These are phyloP conservation scores for Candida maris DNA, from an alignment of 805 yeast genomes.

Conservation along the genomic window DNA sequence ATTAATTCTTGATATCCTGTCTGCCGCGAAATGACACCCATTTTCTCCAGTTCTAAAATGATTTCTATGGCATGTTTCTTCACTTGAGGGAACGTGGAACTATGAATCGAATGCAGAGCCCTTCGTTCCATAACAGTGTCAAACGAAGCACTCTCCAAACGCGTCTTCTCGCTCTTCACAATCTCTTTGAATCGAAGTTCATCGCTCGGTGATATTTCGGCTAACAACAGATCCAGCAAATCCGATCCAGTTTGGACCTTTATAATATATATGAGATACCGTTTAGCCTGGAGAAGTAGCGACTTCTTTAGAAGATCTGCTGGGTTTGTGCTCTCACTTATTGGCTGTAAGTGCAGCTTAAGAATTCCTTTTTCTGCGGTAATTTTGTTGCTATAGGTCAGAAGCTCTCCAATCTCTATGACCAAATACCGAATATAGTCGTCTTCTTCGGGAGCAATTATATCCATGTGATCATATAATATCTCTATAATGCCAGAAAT, in stretches of 20 bases:
- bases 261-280: conserved; percentile 77
- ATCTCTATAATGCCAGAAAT: conserved; percentile 42
- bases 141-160: conserved; percentile 17
- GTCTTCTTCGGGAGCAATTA: conserved; percentile 42
- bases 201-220: conserved; percentile 64
- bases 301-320: conserved; percentile 38
- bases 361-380: conserved; percentile 16
- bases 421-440: conserved; percentile 38
- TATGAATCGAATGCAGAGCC: conserved; percentile 37
- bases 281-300: conserved; percentile 70
- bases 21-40: conserved; percentile 59
- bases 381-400: conserved; percentile 17
- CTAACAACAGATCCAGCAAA: conserved; percentile 45
- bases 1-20: conserved; percentile 75
- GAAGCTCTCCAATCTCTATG: conserved; percentile 20
- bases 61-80: conserved; percentile 73
- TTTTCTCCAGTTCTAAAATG: conserved; percentile 67
- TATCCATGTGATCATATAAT: conserved; percentile 39
- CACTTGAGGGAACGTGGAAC: conserved; percentile 61
- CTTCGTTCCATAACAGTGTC: conserved; percentile 33
- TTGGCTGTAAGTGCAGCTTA: conserved; percentile 20
- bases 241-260: conserved; percentile 80
- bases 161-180: conserved; percentile 43
- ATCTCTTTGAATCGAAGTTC: conserved; percentile 62
- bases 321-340: conserved; percentile 34